Base-by-base conservation (phyloP, 2,329 filamentous ascomycete species). In the Diplodia seriata region DNA sequence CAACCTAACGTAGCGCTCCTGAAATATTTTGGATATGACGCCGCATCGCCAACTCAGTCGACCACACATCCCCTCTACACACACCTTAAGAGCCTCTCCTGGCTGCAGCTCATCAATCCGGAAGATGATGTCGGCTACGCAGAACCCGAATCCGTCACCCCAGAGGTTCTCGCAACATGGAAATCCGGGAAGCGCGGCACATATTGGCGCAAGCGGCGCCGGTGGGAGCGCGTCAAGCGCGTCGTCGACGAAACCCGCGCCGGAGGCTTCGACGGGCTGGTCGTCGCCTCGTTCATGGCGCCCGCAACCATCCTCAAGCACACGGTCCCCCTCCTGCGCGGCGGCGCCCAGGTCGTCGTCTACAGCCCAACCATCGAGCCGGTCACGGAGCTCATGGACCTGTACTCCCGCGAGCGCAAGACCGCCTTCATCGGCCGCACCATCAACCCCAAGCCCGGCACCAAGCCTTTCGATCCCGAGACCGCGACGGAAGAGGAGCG, bases 1-100 rank as follows among this genome's bases (percentile, higher is more conserved):
- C 93, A 97, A 78, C 91, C 93, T 1, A 98, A 97, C 77, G 87
- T 98, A 68, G 90, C 90, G 20, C 86, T 95, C 59, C 86, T 99
- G 23, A 92, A 92, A 76, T 96, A 97, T 83, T 98, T 97, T 81
- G 88, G 89, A 77, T 98, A 90, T 81, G 93, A 97, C 79, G 82
- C 85, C 72, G 86, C 89, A 53, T 85, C 85, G 71, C 86, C 84
- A 73, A 55, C 78, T 84, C 57, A 68, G 40, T 66, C 86, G 15
- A 83, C 88, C 29, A 78, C 82, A 0, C 95, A 98, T 76, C 94
- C 95, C 0, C 87, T 99, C 12, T 86, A 90, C 78, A 90, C 87
- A 18, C 90, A 95, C 76, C 87, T 99, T 63, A 90, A 94, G 74
- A 88, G 90, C 5, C 83, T 98, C 36, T 94, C 92, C 33, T 99